phyloP scores from a whole-genome alignment of 2,329 filamentous ascomycete species.

The Trichoderma brevicompactum region DNA sequence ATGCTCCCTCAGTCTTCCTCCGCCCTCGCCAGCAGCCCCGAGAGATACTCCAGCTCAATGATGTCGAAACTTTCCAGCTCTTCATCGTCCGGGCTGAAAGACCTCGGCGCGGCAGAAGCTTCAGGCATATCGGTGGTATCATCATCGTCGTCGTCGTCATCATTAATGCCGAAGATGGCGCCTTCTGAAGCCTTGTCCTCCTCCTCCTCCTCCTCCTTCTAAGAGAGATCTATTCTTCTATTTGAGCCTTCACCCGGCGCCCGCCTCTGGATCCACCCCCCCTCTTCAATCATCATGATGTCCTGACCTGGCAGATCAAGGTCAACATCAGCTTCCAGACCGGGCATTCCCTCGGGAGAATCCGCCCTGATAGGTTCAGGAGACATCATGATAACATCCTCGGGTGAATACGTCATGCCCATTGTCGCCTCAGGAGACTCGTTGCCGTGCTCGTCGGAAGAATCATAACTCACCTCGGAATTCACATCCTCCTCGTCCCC shows the following conservation, averaged over 20 bases:
- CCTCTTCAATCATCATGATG: constrained; percentile 16
- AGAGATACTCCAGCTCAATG: constrained; percentile 38
- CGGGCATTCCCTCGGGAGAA: constrained; percentile 33
- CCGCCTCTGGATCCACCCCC: background rate
- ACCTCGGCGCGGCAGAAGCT: constrained; percentile 9
- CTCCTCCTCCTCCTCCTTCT: constrained; percentile 14
- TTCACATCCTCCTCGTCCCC: constrained; percentile 77
- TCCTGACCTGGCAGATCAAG: constrained; percentile 13
- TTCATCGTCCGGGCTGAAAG: constrained; percentile 27
- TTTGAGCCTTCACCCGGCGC: constrained; percentile 10
- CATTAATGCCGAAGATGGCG: constrained; percentile 10
- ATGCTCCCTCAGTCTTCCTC: constrained; percentile 14
- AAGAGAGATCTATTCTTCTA: constrained; percentile 23
- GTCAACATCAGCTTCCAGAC: constrained; percentile 28
- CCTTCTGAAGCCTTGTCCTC: background rate
- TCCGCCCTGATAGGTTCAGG: constrained; percentile 37
- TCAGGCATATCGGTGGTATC: constrained; percentile 24
- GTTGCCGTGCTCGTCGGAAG: constrained; percentile 40
- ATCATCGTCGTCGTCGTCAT: constrained; percentile 21
- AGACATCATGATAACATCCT: constrained; percentile 42
- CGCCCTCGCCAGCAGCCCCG: constrained; percentile 34
- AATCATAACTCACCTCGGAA: constrained; percentile 64
- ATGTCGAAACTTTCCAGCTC: constrained; percentile 39
- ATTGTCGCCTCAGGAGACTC: constrained; percentile 38
- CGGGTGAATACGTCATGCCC: constrained; percentile 37